These are phyloP conservation scores for Apodospora peruviana DNA, from an alignment of 495 filamentous ascomycete genomes.

Conservation along the genomic window DNA sequence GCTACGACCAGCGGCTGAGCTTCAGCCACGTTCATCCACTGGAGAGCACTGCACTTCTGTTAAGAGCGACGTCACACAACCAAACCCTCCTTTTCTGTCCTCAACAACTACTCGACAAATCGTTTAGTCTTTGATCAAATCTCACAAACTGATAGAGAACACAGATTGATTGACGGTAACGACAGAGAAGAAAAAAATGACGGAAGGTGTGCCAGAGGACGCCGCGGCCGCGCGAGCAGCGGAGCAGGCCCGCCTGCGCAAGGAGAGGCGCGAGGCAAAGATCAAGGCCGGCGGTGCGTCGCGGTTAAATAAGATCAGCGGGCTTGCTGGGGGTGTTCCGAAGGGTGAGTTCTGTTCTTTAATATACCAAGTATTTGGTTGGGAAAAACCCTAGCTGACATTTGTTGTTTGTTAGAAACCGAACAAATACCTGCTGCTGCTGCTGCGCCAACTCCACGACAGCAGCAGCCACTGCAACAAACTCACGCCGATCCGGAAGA, in stretches of 20 bases:
- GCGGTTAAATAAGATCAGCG: conserved; percentile 80
- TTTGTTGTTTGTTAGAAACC: too few species aligned
- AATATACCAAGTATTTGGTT: not conserved
- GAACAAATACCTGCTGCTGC: too few species aligned
- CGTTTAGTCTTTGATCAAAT: too few species aligned
- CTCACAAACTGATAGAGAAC: too few species aligned
- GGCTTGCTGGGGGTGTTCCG: conserved; percentile 60
- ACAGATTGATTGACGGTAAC: too few species aligned
- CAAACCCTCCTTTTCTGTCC: not conserved
- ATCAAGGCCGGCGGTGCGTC: conserved; percentile 74
- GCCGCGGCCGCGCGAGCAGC: conserved; percentile 58
- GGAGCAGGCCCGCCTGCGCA: conserved; percentile 75
- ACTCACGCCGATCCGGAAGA: conserved; percentile 60
- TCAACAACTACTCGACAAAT: too few species aligned
- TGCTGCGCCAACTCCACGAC: too few species aligned
- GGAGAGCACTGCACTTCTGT: too few species aligned
- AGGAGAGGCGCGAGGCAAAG: conserved; percentile 86
- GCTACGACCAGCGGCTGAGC: too few species aligned
- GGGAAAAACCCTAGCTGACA: not conserved
- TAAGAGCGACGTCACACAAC: not conserved
- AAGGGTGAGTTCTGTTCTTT: conserved; percentile 29
- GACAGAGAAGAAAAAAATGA: too few species aligned
- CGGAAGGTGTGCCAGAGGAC: conserved; percentile 23
- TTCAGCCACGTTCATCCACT: not conserved
- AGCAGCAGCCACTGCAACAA: conserved; percentile 12